Percentiles rank a stretch among this genome's conserved stretches.
phyloP scores from a whole-genome alignment of 495 filamentous ascomycete species.

The Neurospora hispaniola region DNA sequence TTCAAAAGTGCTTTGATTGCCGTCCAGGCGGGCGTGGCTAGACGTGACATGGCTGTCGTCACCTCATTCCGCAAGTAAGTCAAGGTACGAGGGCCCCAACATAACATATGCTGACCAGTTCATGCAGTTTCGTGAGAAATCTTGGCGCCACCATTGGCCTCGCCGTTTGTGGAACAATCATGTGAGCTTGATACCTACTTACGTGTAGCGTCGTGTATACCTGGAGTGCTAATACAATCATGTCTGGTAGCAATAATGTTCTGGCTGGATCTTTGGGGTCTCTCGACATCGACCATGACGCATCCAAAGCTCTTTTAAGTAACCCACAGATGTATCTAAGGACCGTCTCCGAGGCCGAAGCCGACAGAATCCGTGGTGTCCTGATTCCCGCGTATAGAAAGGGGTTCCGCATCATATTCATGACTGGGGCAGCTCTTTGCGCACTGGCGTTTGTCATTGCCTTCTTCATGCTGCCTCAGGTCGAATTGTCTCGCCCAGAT shows the following conservation, averaged over 20 bases:
- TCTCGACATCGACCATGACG: conserved; percentile 16
- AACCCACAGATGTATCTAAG: conserved; percentile 19
- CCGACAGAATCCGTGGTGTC: conserved; percentile 25
- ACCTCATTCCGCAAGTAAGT: conserved; percentile 44
- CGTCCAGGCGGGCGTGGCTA: conserved; percentile 41
- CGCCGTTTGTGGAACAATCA: conserved; percentile 41
- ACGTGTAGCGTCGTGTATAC: background rate
- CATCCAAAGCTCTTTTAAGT: conserved; percentile 16
- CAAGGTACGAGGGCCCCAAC: background rate
- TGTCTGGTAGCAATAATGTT: conserved; percentile 32
- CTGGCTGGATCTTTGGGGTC: conserved; percentile 25
- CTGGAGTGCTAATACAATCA: background rate
- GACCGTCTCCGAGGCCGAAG: conserved; percentile 24
- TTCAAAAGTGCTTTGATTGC: conserved; percentile 32
- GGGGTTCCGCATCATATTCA: conserved; percentile 42
- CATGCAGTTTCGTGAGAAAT: conserved; percentile 38
- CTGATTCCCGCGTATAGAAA: conserved; percentile 36
- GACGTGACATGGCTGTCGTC: conserved; percentile 45
- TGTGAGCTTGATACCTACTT: conserved; percentile 20
- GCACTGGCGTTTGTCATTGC: conserved; percentile 36
- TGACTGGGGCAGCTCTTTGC: conserved; percentile 36
- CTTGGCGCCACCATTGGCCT: conserved; percentile 44
- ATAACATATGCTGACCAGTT: background rate
- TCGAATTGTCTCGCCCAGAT: conserved; percentile 31
- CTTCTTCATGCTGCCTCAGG: conserved; percentile 36